Conservation (phyloP, 257 asterid species). For the Fraxinus cuspidata region DNA sequence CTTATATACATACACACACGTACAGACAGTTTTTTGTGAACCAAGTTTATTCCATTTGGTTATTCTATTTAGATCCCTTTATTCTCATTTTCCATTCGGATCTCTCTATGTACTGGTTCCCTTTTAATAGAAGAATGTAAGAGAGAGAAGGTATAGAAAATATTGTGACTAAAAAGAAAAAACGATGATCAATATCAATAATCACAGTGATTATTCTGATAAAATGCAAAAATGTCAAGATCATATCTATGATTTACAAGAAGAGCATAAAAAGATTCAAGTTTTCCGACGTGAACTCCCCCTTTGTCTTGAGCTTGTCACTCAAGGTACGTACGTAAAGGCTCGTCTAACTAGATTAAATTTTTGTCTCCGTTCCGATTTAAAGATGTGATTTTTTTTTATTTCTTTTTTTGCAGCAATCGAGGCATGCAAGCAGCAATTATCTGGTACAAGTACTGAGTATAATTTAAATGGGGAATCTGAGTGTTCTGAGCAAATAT, state of each 20-base stretch:
- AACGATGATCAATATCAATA: conserved; percentile 43
- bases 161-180: neutral
- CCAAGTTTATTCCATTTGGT: conserved; percentile 42
- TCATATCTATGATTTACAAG: conserved; percentile 61
- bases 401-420: conserved; percentile 37
- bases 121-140: neutral
- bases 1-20: too few species aligned
- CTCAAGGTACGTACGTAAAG: conserved; percentile 56
- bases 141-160: neutral
- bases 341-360: neutral
- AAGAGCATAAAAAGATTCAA: conserved; percentile 79
- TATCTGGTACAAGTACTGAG: conserved; percentile 32
- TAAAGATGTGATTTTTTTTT: neutral
- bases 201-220: conserved; percentile 38
- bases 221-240: conserved; percentile 62
- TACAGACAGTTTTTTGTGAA: conserved; percentile 11
- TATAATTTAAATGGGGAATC: conserved; percentile 32
- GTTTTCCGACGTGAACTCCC: conserved; percentile 96
- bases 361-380: neutral
- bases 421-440: conserved; percentile 51
- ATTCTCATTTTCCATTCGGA: conserved; percentile 32
- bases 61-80: conserved; percentile 50
- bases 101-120: conserved; percentile 34
- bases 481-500: conserved; percentile 51
- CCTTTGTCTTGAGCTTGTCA: conserved; percentile 83